Conservation (phyloP, 2,329 filamentous ascomycete genomes). For the Samsoniella hepiali region DNA sequence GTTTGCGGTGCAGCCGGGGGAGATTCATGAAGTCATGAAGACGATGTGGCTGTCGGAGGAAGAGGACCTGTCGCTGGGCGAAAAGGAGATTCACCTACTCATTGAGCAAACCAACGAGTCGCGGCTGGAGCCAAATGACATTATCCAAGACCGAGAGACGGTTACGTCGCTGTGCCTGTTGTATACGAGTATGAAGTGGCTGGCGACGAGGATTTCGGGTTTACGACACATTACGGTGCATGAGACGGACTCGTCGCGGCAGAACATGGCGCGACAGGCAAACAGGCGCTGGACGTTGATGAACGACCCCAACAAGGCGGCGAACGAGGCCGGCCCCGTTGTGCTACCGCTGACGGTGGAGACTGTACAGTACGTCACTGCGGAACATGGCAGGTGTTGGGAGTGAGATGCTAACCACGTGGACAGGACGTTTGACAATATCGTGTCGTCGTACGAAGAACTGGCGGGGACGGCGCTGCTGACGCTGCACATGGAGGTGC, state of each 20-base stretch:
- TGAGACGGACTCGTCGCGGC: slow-evolving; percentile 62
- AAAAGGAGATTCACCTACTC: slow-evolving; percentile 59
- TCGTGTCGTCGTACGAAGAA: slow-evolving; percentile 77
- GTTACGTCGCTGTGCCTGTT: slow-evolving; percentile 81
- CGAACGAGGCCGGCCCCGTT: slow-evolving; percentile 62
- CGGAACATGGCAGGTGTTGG: neutral
- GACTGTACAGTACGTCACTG: slow-evolving; percentile 65
- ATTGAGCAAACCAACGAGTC: slow-evolving; percentile 57
- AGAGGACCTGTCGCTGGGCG: slow-evolving; percentile 52
- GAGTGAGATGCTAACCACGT: neutral
- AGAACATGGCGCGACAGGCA: slow-evolving; percentile 52
- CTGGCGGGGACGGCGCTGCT: slow-evolving; percentile 76
- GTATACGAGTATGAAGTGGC: slow-evolving; percentile 98
- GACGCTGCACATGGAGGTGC: slow-evolving; percentile 84
- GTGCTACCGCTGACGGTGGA: slow-evolving; percentile 86
- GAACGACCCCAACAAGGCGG: slow-evolving; percentile 57
- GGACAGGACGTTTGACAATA: slow-evolving; percentile 75
- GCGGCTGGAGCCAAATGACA: slow-evolving; percentile 70
- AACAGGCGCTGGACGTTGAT: slow-evolving; percentile 81
- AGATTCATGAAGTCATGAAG: slow-evolving; percentile 68
- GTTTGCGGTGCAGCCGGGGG: slow-evolving; percentile 65
- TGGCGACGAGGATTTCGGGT: slow-evolving; percentile 76
- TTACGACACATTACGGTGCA: slow-evolving; percentile 78
- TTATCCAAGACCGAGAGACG: slow-evolving; percentile 85
- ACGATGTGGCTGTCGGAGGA: slow-evolving; percentile 59